Conservation (phyloP, 2,329 filamentous ascomycete species). For the Colletotrichum sp. region DNA sequence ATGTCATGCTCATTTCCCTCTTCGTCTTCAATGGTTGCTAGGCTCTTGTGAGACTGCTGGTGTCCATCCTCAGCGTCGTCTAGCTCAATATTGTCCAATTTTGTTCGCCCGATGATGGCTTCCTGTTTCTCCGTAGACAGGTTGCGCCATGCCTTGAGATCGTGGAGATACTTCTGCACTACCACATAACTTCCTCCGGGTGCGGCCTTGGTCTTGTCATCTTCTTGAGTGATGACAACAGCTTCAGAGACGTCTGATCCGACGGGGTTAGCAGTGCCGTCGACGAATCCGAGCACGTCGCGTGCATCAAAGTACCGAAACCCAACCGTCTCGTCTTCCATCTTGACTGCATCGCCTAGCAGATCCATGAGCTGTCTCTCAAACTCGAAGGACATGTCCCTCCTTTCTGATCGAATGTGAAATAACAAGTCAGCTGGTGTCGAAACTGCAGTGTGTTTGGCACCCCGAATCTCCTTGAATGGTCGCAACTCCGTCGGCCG, state of each 20-base stretch:
- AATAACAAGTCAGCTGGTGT: conserved; percentile 64
- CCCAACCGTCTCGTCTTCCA: conserved; percentile 58
- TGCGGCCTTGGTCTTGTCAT: conserved; percentile 33
- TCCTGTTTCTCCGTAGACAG: conserved; percentile 59
- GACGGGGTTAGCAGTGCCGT: conserved; percentile 64
- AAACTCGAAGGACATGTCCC: conserved; percentile 64
- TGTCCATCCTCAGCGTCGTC: conserved; percentile 50
- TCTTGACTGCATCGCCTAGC: conserved; percentile 50
- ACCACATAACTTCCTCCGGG: conserved; percentile 62
- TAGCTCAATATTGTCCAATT: conserved; percentile 62
- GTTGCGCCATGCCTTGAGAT: conserved; percentile 50
- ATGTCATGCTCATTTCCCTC: conserved; percentile 56
- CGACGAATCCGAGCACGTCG: conserved; percentile 64
- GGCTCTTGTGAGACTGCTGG: conserved; percentile 59
- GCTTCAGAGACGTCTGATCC: conserved; percentile 46
- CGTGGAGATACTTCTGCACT: conserved; percentile 63
- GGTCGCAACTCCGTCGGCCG: conserved; percentile 57
- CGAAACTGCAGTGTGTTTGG: conserved; percentile 54
- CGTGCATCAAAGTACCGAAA: conserved; percentile 66
- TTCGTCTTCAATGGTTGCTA: conserved; percentile 58
- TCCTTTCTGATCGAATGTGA: conserved; percentile 61
- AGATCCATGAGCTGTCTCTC: conserved; percentile 57
- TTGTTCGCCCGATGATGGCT: conserved; percentile 60
- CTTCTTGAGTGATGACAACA: conserved; percentile 44
- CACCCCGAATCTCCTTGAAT: conserved; percentile 52